Base-by-base conservation (phyloP, 2,329 filamentous ascomycete species). In the Fusarium sp. region DNA sequence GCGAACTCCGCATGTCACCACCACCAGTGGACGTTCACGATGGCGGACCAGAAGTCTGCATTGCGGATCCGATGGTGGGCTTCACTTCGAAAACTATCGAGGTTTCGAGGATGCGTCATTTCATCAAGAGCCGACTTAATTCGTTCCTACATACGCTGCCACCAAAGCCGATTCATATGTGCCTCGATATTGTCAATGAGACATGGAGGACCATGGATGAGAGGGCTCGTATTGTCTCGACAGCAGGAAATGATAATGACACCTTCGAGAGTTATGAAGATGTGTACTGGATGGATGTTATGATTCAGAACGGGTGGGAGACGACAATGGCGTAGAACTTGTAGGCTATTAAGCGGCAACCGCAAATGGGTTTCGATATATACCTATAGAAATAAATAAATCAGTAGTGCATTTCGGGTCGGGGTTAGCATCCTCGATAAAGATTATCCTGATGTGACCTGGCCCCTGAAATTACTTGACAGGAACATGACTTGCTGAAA, bases 221-320 rank as follows among this genome's bases (percentile, higher is more conserved):
- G 50, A 36, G 50, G 29, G 50, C 55, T 4, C 23, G 34, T 6
- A 6, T 25, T 18, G 16, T 40, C 16, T 40, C 36, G 6, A 13
- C 38, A 6, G 31, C 36, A 2, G n/a, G 6, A 50, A 34, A 1
- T 44, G n/a, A 16, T 33, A 55, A 4, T 44, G 18, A 16, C 29
- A 38, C 10, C 11, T 40, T 40, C 1, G 51, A 51, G 5, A 50
- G 50, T 1, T 54, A 34, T 9, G 49, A 60, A 11, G 65, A 68
- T 3, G 54, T 65, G 7, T 68, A 62, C 46, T 68, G 65, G 65
- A 68, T 68, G 59, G 58, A 68, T 40, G 54, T 68, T 14, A 65
- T 68, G 59, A 68, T 68, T 34, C 62, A 68, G 54, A 65, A 68
- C 31, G 59, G 65, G 1, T 68, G 65, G 65, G 65, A 68, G 50